Base-by-base conservation (phyloP, 768 basidiomycete species). In the Psilocybe cubensis region DNA sequence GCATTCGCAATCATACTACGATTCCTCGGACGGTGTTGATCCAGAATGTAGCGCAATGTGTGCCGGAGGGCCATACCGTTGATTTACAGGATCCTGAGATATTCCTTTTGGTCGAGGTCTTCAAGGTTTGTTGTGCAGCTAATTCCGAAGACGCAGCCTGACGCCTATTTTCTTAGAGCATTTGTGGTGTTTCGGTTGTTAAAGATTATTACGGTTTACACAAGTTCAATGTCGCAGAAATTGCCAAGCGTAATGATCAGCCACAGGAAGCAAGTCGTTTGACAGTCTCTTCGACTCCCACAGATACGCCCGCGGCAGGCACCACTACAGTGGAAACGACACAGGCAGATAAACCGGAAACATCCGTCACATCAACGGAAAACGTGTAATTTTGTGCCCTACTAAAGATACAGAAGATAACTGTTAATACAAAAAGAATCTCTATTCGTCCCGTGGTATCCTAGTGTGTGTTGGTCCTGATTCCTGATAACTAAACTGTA, bases 211-310 rank as follows among this genome's bases (percentile, higher is more conserved):
- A 92, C 62, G 74, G 74, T 25, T 73, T 85, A 28, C 83, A 85
- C 54, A 93, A 89, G 64, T 94, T 89, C 77, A 94, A 94, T 61
- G 85, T 91, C 3, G 83, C 86, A 78, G 86, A 87, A 68, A 79
- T 93, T 44, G 88, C 87, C 1, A 84, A 81, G 52, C 63, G 63
- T 29, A 81, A 74, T 65, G 79, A 80, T 24, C 57, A 53, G 28
- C 33, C 59, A 31, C 14, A 44, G 23, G 57, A 57, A 28, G 46
- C 28, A 48, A 27, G 27, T n/a, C 25, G 46, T 12, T 5, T 48
- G 18, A n/a, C 45, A 9, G 17, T n/a, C 17, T 6, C 20, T 44
- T 21, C n/a, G 11, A 23, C 42, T 3, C 20, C 3, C 11, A 9
- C 42, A 10, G 58, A 49, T 27, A 56, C 56, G 29, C 38, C 54